Evolutionary conservation across 2,329 filamentous ascomycete genomes (phyloP), one percentile per base, ranked within the genome.

Genomic region (Aspergillus sp.): DNA sequence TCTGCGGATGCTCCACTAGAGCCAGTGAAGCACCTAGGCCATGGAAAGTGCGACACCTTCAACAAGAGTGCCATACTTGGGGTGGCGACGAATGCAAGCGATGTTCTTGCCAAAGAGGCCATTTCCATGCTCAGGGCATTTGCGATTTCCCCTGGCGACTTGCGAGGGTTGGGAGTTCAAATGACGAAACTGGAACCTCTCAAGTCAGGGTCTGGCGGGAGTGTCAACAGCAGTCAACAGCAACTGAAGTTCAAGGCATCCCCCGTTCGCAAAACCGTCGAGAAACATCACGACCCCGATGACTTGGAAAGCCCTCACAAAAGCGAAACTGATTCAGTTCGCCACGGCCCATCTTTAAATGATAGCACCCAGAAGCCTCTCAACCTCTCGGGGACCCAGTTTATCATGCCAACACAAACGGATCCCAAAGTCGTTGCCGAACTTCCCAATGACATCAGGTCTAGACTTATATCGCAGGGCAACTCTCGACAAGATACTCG

Each of bases 1-100:
- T 85, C 92, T 14, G 78, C 86, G 19, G 89, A 96, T 73, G 93
- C 94, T 14, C 94, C 94, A 0, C 74, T 97, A 14, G 92, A 97
- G 67, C 91, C 94, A 2, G 85, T 88, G 0, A 99, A 99, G 66
- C 91, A 97, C 72, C 79, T 99, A 1, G 94, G 94, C 0, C 94
- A 97, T 71, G 94, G 94, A 1, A 93, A 91, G 71, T 99, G 94
- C 65, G 94, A 99, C 66, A 89, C 86, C 0, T 95, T 92, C 76
- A 97, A 91, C 76, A 97, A 95, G 71, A 96, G 91, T 62, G 72
- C 88, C 7, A 70, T 85, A 1, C 87, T 99, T 55, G 92, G 93
- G 1, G 84, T 97, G 14, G 86, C 92, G 3, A 97, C 93, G 0
- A 88, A 95, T 66, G 81, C 85, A 47, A 81, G 83, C 23, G 83